Evolutionary conservation across 2,329 filamentous ascomycete genomes (phyloP).

Genomic region (Ilyonectria sp.): DNA sequence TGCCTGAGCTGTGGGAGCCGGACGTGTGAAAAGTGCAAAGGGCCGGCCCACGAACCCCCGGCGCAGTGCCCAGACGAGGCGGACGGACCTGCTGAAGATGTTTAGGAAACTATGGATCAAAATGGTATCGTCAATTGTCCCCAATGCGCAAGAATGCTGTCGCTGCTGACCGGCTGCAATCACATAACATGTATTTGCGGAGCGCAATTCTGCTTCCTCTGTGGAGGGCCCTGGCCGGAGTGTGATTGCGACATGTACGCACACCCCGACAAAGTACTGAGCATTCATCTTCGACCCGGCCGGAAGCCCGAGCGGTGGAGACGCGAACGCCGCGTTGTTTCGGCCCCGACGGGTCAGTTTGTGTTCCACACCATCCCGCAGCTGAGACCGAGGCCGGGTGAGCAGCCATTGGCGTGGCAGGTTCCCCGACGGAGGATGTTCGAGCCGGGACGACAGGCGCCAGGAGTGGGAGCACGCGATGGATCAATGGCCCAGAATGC

Average conservation of each 20-base stretch:
- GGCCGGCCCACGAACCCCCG: conserved; percentile 24
- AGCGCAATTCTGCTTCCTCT: conserved; percentile 66
- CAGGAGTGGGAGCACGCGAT: too few species aligned
- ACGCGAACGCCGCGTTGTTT: neutral
- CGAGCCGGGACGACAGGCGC: neutral
- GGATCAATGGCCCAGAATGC: too few species aligned
- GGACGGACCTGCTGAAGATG: conserved; percentile 25
- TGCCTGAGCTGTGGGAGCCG: conserved; percentile 30
- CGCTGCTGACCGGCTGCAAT: conserved; percentile 43
- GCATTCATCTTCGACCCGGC: conserved; percentile 32
- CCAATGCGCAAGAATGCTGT: conserved; percentile 39
- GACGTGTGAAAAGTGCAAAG: conserved; percentile 36
- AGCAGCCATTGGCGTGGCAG: conserved; percentile 23
- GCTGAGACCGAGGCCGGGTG: conserved; percentile 28
- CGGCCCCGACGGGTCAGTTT: too few species aligned
- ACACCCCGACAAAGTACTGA: conserved; percentile 24
- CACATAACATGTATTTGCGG: conserved; percentile 57
- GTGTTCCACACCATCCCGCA: conserved; percentile 32
- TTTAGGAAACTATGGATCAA: conserved; percentile 46
- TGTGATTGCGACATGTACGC: conserved; percentile 51
- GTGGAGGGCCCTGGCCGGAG: conserved; percentile 58
- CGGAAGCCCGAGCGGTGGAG: conserved; percentile 38
- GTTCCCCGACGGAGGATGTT: neutral
- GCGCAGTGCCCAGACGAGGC: conserved; percentile 30
- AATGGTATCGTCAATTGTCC: conserved; percentile 44